Conservation (phyloP, 306 rosid genomes). For the Calophaca sinica region DNA sequence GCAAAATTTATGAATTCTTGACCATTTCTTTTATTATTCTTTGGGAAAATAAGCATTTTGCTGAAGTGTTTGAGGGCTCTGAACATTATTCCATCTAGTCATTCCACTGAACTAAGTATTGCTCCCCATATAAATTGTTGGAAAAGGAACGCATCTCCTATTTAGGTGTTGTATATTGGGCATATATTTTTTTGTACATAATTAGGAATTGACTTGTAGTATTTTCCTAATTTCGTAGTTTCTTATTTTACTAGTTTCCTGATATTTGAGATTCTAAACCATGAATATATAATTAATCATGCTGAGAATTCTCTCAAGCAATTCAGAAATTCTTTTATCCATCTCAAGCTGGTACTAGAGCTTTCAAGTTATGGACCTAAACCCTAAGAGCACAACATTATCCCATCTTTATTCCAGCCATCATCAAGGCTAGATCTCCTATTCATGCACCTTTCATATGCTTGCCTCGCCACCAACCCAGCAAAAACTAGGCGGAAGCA, state of each 20-base stretch:
- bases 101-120: neutral
- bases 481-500: neutral
- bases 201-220: neutral
- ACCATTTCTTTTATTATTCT: neutral
- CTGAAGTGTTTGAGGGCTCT: neutral
- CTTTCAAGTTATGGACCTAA: neutral
- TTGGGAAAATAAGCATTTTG: conserved; percentile 7
- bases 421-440: neutral
- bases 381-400: no score
- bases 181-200: neutral
- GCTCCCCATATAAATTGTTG: conserved; percentile 6
- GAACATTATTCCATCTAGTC: neutral
- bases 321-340: neutral
- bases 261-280: neutral
- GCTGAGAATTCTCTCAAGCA: neutral
- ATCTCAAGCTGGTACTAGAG: neutral
- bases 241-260: neutral
- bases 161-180: neutral
- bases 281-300: neutral
- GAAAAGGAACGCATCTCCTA: neutral
- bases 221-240: neutral
- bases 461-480: neutral
- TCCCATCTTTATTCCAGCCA: no score
- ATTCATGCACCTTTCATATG: neutral
- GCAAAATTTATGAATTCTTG: conserved; percentile 24